Conservation (phyloP, 2,329 filamentous ascomycete species). For the Nemania serpens region DNA sequence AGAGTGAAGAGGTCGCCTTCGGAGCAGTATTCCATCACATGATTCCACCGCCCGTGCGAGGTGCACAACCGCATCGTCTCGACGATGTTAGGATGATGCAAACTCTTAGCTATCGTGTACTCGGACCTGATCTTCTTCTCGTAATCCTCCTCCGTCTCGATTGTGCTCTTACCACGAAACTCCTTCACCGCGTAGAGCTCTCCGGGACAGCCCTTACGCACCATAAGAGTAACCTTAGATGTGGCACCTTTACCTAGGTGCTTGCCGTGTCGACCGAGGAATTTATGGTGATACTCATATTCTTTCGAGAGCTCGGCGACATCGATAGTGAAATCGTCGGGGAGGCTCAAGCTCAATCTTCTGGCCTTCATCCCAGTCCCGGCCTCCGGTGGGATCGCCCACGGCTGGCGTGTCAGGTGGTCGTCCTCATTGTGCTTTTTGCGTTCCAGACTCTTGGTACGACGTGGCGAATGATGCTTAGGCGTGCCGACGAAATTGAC, state of each 20-base stretch:
- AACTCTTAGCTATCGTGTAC: constrained; percentile 82
- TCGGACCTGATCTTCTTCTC: constrained; percentile 90
- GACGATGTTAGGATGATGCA: constrained; percentile 87
- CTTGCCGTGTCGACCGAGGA: constrained; percentile 74
- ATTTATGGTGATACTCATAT: constrained; percentile 71
- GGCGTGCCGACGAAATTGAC: constrained; percentile 49
- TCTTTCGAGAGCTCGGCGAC: constrained; percentile 70
- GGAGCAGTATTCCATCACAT: constrained; percentile 91
- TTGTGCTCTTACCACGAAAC: constrained; percentile 73
- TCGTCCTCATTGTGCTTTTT: constrained; percentile 35
- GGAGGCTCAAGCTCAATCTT: constrained; percentile 74
- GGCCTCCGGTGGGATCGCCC: constrained; percentile 66
- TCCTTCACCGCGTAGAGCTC: constrained; percentile 86
- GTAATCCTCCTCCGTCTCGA: constrained; percentile 75
- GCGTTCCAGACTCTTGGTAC: constrained; percentile 40
- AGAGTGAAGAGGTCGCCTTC: constrained; percentile 80
- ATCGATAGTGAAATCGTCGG: constrained; percentile 75
- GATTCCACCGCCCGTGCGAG: constrained; percentile 78
- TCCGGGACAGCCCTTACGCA: constrained; percentile 64
- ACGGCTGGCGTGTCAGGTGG: constrained; percentile 55
- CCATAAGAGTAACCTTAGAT: constrained; percentile 82
- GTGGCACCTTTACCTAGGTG: constrained; percentile 81
- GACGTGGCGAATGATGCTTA: constrained; percentile 33
- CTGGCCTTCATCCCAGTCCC: constrained; percentile 79
- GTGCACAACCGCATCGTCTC: constrained; percentile 77